phyloP scores from a whole-genome alignment of 129 eudicot species.

The Logfia minima region DNA sequence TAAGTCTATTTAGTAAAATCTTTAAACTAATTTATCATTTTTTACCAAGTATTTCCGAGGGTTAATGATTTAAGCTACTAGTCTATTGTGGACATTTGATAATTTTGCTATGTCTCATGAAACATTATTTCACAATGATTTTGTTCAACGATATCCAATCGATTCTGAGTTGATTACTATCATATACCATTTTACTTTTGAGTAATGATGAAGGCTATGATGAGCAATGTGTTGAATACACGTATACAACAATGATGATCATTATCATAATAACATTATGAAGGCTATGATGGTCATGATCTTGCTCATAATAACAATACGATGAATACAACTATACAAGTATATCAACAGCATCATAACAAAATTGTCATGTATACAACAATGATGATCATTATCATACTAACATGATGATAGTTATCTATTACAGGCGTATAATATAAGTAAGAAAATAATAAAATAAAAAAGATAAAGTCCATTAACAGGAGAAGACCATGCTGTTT shows the following conservation, averaged over 20 bases:
- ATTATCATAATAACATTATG: not conserved
- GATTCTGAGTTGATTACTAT: too few relatives aligned
- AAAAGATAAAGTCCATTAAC: slow-evolving; percentile 22
- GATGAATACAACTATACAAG: not conserved
- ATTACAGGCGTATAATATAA: not conserved
- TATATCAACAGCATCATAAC: not conserved
- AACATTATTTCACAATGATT: too few relatives aligned
- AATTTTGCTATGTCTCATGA: too few relatives aligned
- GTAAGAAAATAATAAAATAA: not conserved
- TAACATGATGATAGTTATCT: slow-evolving; percentile 18
- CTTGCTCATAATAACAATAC: not conserved
- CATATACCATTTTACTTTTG: not conserved
- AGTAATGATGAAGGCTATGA: not conserved
- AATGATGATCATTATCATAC: slow-evolving; percentile 10
- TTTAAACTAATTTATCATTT: too few relatives aligned
- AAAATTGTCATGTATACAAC: not conserved
- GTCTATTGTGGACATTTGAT: too few relatives aligned
- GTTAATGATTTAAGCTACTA: too few relatives aligned
- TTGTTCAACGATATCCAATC: too few relatives aligned
- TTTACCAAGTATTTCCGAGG: too few relatives aligned
- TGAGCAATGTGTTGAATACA: not conserved
- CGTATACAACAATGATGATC: not conserved
- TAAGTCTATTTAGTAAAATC: too few relatives aligned
- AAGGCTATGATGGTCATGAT: not conserved
- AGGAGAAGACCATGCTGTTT: slow-evolving; percentile 27